Percentiles rank a stretch among this genome's conserved stretches.
These are phyloP conservation scores for Thelephora ganbajun DNA, from an alignment of 768 basidiomycete genomes.

Conservation along the genomic window DNA sequence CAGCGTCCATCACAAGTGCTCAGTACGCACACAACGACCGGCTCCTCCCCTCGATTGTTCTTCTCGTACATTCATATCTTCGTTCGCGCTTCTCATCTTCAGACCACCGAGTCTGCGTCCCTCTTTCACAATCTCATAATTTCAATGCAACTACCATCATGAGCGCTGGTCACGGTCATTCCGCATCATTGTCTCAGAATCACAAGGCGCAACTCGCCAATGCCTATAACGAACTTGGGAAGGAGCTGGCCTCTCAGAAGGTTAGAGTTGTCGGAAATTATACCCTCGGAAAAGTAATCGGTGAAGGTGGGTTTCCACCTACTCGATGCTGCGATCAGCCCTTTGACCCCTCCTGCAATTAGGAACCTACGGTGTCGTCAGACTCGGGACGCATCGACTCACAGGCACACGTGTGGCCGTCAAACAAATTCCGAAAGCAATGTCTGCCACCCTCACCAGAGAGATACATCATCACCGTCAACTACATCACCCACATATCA, in stretches of 20 bases:
- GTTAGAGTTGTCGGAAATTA: slow-evolving; percentile 91
- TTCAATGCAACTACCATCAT: neutral
- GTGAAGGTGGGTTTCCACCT: slow-evolving; percentile 55
- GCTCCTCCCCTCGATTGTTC: neutral
- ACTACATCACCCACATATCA: slow-evolving; percentile 89
- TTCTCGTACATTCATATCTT: neutral
- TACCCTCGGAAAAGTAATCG: slow-evolving; percentile 85
- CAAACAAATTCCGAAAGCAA: slow-evolving; percentile 93
- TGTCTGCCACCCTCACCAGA: slow-evolving; percentile 83
- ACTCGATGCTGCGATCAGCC: neutral
- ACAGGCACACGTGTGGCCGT: slow-evolving; percentile 88
- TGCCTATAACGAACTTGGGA: slow-evolving; percentile 95
- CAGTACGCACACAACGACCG: neutral
- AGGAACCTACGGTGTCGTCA: slow-evolving; percentile 95
- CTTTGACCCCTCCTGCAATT: neutral
- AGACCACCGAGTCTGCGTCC: neutral
- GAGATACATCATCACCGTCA: slow-evolving; percentile 98
- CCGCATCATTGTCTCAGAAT: slow-evolving; percentile 30
- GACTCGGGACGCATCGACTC: slow-evolving; percentile 86
- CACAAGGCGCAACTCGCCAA: slow-evolving; percentile 82
- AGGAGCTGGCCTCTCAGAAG: slow-evolving; percentile 84
- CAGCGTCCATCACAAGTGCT: neutral
- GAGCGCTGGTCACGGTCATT: slow-evolving; percentile 13
- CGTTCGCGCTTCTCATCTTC: neutral
- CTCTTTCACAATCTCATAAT: neutral